A percentile compares a stretch with the other conserved stretches of the same genome.
These are phyloP conservation scores for Cornus controversa DNA, from an alignment of 148 eudicot genomes.

Conservation along the genomic window DNA sequence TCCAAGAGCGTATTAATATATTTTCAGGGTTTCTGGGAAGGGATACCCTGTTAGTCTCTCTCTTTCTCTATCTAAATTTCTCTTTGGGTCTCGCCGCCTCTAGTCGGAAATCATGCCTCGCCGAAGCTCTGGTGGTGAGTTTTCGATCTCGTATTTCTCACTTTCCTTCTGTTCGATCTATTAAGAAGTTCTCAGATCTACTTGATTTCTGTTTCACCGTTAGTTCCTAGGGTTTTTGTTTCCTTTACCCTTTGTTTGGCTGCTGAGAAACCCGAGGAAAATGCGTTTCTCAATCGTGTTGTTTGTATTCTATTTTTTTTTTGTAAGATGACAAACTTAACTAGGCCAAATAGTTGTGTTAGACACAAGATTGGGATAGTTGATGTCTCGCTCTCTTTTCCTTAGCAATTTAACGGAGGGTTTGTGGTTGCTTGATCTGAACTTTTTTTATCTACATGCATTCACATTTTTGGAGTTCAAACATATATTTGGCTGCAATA, in stretches of 20 bases:
- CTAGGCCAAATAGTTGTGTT: neutral
- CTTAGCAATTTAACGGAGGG: neutral
- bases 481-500: too few relatives aligned
- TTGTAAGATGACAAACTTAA: too few relatives aligned
- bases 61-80: neutral
- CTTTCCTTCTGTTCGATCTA: slow-evolving; percentile 1
- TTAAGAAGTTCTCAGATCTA: neutral
- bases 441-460: too few relatives aligned
- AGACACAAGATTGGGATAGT: too few relatives aligned
- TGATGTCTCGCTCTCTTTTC: too few relatives aligned
- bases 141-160: neutral
- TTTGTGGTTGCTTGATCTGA: neutral
- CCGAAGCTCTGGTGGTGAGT: slow-evolving; percentile 59
- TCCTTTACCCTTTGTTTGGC: neutral
- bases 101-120: slow-evolving; percentile 52
- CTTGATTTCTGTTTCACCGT: neutral
- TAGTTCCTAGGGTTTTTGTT: slow-evolving; percentile 6
- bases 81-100: slow-evolving; percentile 17
- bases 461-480: neutral
- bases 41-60: neutral
- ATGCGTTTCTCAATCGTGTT: neutral
- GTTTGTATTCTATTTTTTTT: neutral
- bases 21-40: neutral
- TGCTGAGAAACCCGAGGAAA: neutral
- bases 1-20: too few relatives aligned